Base-by-base conservation (phyloP, 495 filamentous ascomycete genomes). In the Amorphotheca resinae region DNA sequence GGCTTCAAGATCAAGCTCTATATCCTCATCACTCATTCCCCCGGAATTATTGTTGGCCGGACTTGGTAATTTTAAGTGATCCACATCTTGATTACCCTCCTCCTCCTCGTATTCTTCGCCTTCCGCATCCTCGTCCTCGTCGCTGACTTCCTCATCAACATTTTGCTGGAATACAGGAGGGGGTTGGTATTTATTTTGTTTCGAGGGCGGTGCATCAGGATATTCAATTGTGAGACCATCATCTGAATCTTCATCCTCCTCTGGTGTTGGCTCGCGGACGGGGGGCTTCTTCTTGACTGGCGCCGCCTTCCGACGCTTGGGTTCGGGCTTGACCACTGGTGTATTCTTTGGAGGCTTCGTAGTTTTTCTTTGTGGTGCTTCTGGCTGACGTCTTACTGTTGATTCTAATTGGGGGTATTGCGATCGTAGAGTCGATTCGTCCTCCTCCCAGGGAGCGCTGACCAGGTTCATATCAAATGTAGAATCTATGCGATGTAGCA, bases 391-490 rank as follows among this genome's bases (percentile, higher is more conserved):
- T 15, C 26, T 17, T 3, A 37, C 9, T 12, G 38, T 17, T 3
- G 44, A 12, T 12, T 46, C 34, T 38, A 56, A n/a, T 45, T 53
- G 54, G 0, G 22, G 11, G 25, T 56, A 56, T 30, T 50, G 32
- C 5, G 35, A 39, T 38, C 42, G 46, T 30, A 56, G 32, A 6
- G 18, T 41, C 3, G 42, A 44, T 22, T 36, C 41, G 30, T 53
- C 41, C 11, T 51, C 22, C 3, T 34, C 22, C 54, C 50, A 56
- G 8, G 54, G 54, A 7, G 54, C 42, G 14, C 38, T 44, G 20
- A 65, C 63, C 15, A 74, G 51, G 49, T 74, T 74, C 72, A 76
- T 74, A 51, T 74, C 64, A 57, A 76, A 76, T 36, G 64, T 66
- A n/a, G 69, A 73, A 46, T 76, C 69, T 25, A 76, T 57, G 31